Evolutionary conservation across 495 filamentous ascomycete species (phyloP).

Genomic region (Peziza echinospora): DNA sequence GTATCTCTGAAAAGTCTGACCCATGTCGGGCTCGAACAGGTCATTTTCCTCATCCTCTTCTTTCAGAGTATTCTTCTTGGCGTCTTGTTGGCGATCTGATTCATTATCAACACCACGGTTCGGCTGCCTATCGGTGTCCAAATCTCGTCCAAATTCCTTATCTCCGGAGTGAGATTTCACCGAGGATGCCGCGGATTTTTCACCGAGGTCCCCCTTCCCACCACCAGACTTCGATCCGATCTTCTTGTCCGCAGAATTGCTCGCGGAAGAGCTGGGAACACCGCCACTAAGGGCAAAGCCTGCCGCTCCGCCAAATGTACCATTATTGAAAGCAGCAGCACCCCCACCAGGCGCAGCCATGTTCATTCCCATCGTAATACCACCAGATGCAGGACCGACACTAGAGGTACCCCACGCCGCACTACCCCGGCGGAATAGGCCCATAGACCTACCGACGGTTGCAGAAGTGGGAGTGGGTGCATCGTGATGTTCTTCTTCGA

Average conservation of each 20-base stretch:
- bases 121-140: too few species aligned
- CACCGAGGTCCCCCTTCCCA: neutral
- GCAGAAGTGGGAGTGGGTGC: constrained; percentile 7
- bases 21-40: constrained; percentile 48
- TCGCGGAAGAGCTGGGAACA: constrained; percentile 1
- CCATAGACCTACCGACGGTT: constrained; percentile 11
- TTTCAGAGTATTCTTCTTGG: neutral
- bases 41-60: constrained; percentile 24
- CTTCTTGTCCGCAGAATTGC: constrained; percentile 12
- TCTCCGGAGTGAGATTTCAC: neutral
- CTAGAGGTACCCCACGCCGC: constrained; percentile 12
- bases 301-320: constrained; percentile 16
- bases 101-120: too few species aligned
- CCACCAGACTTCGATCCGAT: neutral
- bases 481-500: constrained; percentile 13
- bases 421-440: constrained; percentile 16
- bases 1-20: constrained; percentile 53
- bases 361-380: constrained; percentile 18
- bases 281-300: constrained; percentile 13
- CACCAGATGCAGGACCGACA: constrained; percentile 10
- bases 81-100: too few species aligned
- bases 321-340: constrained; percentile 3
- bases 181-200: neutral
- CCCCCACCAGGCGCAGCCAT: neutral
- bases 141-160: too few species aligned